These are phyloP conservation scores for Cryphonectria carpinicola DNA, from an alignment of 2,329 filamentous ascomycete species.

Conservation along the genomic window DNA sequence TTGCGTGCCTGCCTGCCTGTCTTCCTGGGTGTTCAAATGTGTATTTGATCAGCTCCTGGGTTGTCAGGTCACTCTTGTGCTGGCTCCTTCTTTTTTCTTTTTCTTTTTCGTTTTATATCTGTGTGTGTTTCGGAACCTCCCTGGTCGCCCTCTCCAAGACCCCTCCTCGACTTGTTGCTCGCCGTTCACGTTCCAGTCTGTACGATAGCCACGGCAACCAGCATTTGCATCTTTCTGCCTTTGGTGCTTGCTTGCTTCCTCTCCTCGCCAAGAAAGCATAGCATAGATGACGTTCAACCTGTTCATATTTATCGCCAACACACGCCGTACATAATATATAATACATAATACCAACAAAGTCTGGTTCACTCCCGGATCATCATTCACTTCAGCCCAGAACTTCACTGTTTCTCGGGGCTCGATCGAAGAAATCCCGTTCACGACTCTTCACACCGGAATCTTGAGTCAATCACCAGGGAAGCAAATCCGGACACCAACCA, in stretches of 20 bases:
- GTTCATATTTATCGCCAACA: slow-evolving; percentile 27
- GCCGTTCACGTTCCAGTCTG: slow-evolving; percentile 25
- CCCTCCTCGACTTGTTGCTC: neutral
- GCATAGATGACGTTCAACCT: slow-evolving; percentile 14
- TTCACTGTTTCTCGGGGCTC: slow-evolving; percentile 21
- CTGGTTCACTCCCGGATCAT: slow-evolving; percentile 32
- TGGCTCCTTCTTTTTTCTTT: slow-evolving; percentile 13
- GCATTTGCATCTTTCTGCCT: slow-evolving; percentile 6
- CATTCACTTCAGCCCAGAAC: slow-evolving; percentile 14
- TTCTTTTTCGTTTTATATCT: neutral
- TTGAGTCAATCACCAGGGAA: slow-evolving; percentile 6
- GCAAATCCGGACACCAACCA: neutral
- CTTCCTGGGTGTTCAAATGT: slow-evolving; percentile 19
- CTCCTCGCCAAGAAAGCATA: neutral
- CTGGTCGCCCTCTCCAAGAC: slow-evolving; percentile 14
- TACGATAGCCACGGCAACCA: slow-evolving; percentile 18
- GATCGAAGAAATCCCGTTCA: slow-evolving; percentile 3
- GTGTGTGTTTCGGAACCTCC: slow-evolving; percentile 15
- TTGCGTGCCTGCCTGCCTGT: neutral
- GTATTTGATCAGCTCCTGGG: slow-evolving; percentile 18
- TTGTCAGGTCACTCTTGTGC: slow-evolving; percentile 23
- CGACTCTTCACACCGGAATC: slow-evolving; percentile 22
- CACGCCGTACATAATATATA: slow-evolving; percentile 36
- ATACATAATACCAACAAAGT: slow-evolving; percentile 36
- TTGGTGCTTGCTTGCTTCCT: neutral